Conservation (phyloP, 768 basidiomycete genomes). For the Auriscalpium vulgare region DNA sequence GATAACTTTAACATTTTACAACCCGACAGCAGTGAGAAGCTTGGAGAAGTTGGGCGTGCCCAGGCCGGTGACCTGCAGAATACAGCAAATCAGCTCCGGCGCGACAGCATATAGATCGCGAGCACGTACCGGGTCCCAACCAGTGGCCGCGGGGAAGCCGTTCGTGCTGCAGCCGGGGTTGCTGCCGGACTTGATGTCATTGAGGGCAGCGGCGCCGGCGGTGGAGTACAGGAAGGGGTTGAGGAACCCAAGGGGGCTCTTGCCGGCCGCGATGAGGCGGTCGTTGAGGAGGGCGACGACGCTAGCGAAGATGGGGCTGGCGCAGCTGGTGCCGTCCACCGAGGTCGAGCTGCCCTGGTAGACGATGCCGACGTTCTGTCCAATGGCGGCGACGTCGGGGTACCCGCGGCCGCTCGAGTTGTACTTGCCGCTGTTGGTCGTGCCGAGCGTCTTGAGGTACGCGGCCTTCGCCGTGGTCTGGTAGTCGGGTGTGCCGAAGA, state of each 20-base stretch:
- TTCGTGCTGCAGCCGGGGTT: no score
- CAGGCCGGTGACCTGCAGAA: no score
- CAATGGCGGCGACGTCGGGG: constrained; percentile 10
- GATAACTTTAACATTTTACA: no score
- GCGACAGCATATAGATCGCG: no score
- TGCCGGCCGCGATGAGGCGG: constrained; percentile 12
- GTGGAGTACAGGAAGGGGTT: constrained; percentile 16
- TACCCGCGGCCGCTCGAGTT: constrained; percentile 13
- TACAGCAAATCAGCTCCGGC: no score
- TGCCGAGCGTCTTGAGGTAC: constrained; percentile 4
- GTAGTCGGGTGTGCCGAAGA: constrained; percentile 11
- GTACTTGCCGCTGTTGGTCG: constrained; percentile 9
- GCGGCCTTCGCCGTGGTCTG: constrained; percentile 1
- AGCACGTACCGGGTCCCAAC: no score
- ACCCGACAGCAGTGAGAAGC: no score
- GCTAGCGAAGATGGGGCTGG: constrained; percentile 8
- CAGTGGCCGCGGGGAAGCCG: no score
- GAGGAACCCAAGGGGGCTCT: constrained; percentile 13
- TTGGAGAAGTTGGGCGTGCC: no score
- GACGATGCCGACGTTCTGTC: background rate
- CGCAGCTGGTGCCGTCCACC: constrained; percentile 4
- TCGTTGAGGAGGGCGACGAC: constrained; percentile 15
- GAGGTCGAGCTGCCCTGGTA: no score
- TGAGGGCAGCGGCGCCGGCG: background rate
- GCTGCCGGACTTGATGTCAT: background rate